Base-by-base conservation (phyloP, 176 grass and related monocot species). In the Cocos nucifera region DNA sequence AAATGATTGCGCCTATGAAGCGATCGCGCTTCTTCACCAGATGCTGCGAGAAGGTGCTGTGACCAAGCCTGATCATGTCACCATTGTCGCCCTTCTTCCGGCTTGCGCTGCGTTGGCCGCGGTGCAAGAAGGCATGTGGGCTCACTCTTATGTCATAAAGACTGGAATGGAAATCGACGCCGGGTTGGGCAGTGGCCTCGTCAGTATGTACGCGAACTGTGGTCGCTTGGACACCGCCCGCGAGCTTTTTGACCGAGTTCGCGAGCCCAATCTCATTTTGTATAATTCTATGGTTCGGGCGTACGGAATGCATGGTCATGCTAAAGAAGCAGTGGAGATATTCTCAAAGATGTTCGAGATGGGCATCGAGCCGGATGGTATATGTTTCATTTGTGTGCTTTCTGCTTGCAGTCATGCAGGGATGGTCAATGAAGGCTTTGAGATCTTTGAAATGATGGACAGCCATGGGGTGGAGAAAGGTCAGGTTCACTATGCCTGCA, bases 331-430 rank as follows among this genome's bases (percentile, higher is more conserved):
- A 53, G 17, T 67, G 15, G 51, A 22, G 24, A n/a, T 52, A 51
- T 44, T 78, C 54, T 12, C 17, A 7, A 10, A 49, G 4, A 71
- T 71, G 75, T 9, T 58, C 54, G 51, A 53, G 50, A 51, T 10
- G 2, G 67, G 59, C 6, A 4, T 59, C 3, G 67, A 51, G 15
- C 67, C 75, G 0, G 75, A 65, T 56, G 22, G 18, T 21, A 6
- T 71, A 19, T 58, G 59, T 35, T 78, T 78, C 44, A 22, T 78
- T 26, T 51, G 22, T 20, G 32, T 53, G 24, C 60, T 71, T 2
- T 78, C 75, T 2, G 59, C 75, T 0, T 71, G 67, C 59, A 62
- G 60, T 20, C 66, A 64, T 19, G 75, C 51, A 5, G 75, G 59
- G 1, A 32, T 70, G 51, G 58, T 70, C 16, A 17, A 50, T 3